Percentiles rank a stretch among this genome's conserved stretches.
These are phyloP conservation scores for Cnidoscolus chayamansa DNA, from an alignment of 441 rosid genomes.

Conservation along the genomic window DNA sequence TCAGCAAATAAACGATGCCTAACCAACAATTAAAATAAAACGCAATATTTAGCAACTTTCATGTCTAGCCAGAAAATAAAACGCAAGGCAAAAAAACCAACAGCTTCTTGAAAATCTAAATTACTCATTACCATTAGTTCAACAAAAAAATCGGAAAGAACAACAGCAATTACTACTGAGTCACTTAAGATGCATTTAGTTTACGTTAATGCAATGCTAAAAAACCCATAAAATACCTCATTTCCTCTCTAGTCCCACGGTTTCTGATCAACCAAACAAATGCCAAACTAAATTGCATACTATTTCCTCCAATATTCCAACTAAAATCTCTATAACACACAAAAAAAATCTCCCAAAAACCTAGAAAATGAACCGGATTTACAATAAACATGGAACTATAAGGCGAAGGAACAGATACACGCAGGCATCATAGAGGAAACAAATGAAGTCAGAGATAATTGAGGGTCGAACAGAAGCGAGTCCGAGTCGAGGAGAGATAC, in stretches of 20 bases:
- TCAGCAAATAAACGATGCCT: not conserved
- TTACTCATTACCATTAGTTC: not conserved
- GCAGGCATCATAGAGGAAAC: slow-evolving; percentile 3
- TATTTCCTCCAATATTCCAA: not conserved
- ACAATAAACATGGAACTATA: slow-evolving; percentile 1
- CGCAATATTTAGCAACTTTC: too few species aligned
- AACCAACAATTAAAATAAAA: not conserved
- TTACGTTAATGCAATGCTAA: not conserved
- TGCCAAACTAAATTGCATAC: slow-evolving; percentile 3
- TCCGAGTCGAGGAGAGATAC: not conserved
- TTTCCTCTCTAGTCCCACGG: slow-evolving; percentile 7
- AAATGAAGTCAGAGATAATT: not conserved
- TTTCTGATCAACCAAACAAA: slow-evolving; percentile 10
- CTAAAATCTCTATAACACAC: not conserved
- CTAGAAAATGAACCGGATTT: slow-evolving; percentile 10
- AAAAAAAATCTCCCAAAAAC: not conserved
- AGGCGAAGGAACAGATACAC: not conserved
- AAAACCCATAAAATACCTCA: too few species aligned
- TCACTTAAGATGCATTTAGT: not conserved
- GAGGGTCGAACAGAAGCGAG: slow-evolving; percentile 19
- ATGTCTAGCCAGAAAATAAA: too few species aligned
- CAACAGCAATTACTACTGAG: not conserved
- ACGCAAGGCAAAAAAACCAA: not conserved
- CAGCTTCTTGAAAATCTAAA: not conserved
- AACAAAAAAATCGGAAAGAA: not conserved